Evolutionary conservation across 441 rosid species (phyloP), one percentile per base, ranked within the genome.

Genomic region (Croton setiger): DNA sequence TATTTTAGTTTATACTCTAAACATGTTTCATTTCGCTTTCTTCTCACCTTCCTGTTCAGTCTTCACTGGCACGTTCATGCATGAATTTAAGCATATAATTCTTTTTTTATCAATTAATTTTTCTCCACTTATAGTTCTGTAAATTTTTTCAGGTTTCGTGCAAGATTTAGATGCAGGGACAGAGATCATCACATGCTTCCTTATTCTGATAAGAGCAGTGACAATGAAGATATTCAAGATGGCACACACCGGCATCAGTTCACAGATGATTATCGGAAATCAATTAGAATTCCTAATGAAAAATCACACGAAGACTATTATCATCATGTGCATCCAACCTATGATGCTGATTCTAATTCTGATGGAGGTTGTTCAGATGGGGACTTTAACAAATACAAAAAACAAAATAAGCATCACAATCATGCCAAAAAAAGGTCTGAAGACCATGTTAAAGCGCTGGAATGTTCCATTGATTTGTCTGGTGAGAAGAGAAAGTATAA

Each of bases 121-220:
- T 44, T 12, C 48, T 39, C 58, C n/a, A 7, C 59, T 52, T 35
- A 72, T 64, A 51, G 68, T 52, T 75, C n/a, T 68, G 54, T 71
- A 36, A 69, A 72, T 60, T 44, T 7, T 53, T 61, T 54, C 75
- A 90, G 97, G 83, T 75, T 60, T 74, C 72, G 17, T 74, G 70
- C 82, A 53, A 84, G 88, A 78, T 85, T 90, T 68, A 81, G 80
- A 72, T 85, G 85, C 53, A 80, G 84, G 74, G 87, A 83, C 61
- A 66, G 18, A 48, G 81, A 77, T 65, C 53, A 31, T n/a, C n/a
- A n/a, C 51, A 72, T 36, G 44, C 67, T 47, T 1, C 65, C 48
- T 73, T 67, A 70, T 37, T 80, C 83, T 54, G 58, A 67, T 67
- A 76, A 78, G 77, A 80, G 76, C 74, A 63, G 57, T 67, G 81